Evolutionary conservation across 164 flowering plant species (phyloP), one percentile per base, ranked within the genome.

Genomic region (Nymphaea colorata): DNA sequence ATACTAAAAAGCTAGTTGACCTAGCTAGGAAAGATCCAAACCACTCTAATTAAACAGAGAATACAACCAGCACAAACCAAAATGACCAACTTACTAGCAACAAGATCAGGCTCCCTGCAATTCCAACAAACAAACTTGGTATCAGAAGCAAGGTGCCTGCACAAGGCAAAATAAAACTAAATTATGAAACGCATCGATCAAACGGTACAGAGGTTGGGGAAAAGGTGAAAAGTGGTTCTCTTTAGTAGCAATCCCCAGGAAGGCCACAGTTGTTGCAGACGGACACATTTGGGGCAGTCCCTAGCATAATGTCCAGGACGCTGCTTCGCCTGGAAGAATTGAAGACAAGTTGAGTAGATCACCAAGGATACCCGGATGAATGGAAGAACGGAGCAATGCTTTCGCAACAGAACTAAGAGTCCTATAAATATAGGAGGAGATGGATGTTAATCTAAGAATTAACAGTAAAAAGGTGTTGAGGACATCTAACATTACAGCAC

Each of bases 141-240:
- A 67, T 84, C 85, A 3, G 86, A 65, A 55, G 87, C 87, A 67
- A 86, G 82, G 68, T 86, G 90, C 83, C 90, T 86, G 57, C 6
- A 25, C 69, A 11, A 7, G 44, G 15, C 59, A 60, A 66, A 15
- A 42, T 55, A 41, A 41, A 0, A 25, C 0, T 25, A 25, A 25
- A 25, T 25, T 25, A 25, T 25, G 36, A 1, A 25, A 25, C 36
- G 1, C 0, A 25, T 25, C 36, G 36, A 25, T 25, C 36, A 25
- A 25, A 25, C 36, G 36, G 36, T 25, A 25, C 57, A 51, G 57
- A 6, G 3, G 3, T 12, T 6, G 12, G 11, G 11, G 5, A 10
- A 5, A 51, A 51, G 5, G 8, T 3, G 55, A 25, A 7, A 47
- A 12, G 11, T 6, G 12, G 7, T 47, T 25, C 36, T 51, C 57